These are phyloP conservation scores for Paracorniculantispora psalliotae DNA, from an alignment of 2,329 filamentous ascomycete genomes.

Conservation along the genomic window DNA sequence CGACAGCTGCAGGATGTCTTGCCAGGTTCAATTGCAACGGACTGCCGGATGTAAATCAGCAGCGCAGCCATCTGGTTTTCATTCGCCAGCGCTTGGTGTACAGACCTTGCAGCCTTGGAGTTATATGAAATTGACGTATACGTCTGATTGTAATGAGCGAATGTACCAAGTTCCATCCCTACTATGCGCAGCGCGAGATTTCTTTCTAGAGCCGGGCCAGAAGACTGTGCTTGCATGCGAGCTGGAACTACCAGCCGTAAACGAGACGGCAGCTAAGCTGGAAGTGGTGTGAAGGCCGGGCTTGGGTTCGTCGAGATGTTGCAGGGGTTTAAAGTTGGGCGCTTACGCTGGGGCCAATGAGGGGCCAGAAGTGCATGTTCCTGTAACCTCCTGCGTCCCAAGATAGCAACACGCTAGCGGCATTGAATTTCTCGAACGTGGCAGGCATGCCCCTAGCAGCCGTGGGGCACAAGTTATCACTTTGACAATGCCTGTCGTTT, in stretches of 20 bases:
- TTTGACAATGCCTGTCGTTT: neutral
- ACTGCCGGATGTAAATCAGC: neutral
- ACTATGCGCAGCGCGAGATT: neutral
- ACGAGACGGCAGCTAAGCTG: neutral
- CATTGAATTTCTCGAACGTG: conserved; percentile 5
- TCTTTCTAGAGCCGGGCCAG: neutral
- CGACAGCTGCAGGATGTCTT: neutral
- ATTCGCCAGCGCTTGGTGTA: too few species aligned
- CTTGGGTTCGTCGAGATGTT: neutral
- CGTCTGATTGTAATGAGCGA: neutral
- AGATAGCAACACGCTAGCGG: conserved; percentile 13
- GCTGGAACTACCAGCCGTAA: neutral
- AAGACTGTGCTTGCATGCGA: neutral
- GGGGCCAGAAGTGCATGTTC: neutral
- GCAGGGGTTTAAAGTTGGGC: conserved; percentile 3
- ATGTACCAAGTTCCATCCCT: neutral
- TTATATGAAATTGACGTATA: neutral
- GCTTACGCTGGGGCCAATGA: conserved; percentile 10
- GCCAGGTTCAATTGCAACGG: neutral
- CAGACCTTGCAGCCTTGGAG: too few species aligned
- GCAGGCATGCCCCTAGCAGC: neutral
- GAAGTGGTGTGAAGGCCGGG: neutral
- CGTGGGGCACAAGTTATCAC: neutral
- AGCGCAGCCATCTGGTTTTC: neutral
- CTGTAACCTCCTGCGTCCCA: conserved; percentile 12